Evolutionary conservation across 768 basidiomycete species (phyloP), one percentile per base, ranked within the genome.

Genomic region (Pleurotus ostreatus): DNA sequence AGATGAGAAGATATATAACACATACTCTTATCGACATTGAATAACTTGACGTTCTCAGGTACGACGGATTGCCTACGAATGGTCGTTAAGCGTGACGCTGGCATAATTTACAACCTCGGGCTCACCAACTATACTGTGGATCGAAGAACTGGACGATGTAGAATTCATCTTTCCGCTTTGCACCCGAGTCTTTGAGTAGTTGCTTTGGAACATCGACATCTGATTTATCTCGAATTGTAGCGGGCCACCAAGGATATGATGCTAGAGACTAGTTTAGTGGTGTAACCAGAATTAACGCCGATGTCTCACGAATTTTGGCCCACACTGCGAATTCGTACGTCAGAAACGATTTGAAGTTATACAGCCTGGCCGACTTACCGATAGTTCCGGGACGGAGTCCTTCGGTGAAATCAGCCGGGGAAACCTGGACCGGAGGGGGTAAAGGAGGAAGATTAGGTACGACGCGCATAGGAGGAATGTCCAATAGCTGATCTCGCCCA

Each of bases 241-340:
- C 94, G 40, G 94, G 91, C 86, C 89, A 96, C 85, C 86, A 95
- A 1, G 94, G 94, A 62, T 77, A 94, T 0, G 85, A 80, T 37
- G 74, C 91, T 92, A 57, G 7, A 20, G 49, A 46, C 49, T 47
- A 61, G 47, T 48, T 53, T 46, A 43, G 44, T 48, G 54, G n/a
- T 34, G 34, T 34, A 55, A 16, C 45, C 15, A 41, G 46, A 49
- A 49, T 43, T 23, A 18, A 44, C 25, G 49, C 30, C 8, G 7
- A 26, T 39, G 22, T 70, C 83, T 58, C 61, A 86, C 87, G 75
- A 55, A 81, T 73, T 77, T 93, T 94, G 0, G 88, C 92, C 92
- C 93, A 95, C 0, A 94, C 93, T 92, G 51, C 18, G 51, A 47
- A 55, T 15, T 55, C 56, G 56, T 58, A 45, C 46, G 30, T 34